Evolutionary conservation across 257 asterid genomes (phyloP), one percentile per base, ranked within the genome.

Genomic region (Cynanchum wilfordii): DNA sequence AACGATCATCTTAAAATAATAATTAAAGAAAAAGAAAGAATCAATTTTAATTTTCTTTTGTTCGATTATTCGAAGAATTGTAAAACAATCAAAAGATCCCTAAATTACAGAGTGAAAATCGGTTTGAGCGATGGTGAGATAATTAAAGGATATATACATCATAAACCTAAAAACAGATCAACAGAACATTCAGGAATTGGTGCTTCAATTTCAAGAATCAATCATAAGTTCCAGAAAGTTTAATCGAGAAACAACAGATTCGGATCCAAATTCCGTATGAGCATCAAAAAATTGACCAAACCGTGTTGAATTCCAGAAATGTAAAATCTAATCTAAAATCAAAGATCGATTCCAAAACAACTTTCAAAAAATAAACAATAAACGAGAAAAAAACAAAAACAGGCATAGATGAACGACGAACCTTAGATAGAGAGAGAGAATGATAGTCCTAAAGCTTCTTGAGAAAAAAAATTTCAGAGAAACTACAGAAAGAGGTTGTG

Each of bases 361-460:
- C 3, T 19, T 2, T 2, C 9, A 19, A 11, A 66, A 66, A 19
- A 36, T 11, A 5, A 8, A 7, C 0, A 9, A 22, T 19, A 9
- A 36, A 2, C 2, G 0, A 22, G 5, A 11, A 38, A 40, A 25
- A 3, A 59, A 2, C 12, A 30, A 15, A 36, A 3, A 60, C 3
- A 6, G 16, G 7, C 25, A n/a, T n/a, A n/a, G 20, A 20, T 6
- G 25, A 52, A 9, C 1, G 7, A 52, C 11, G 7, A 17, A 80
- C 84, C 80, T 78, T 72, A 78, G 15, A 25, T 36, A 51, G 7
- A n/a, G 47, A 22, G 33, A 50, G 7, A 52, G n/a, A 52, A 2
- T 12, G 22, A 38, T 0, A 17, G 56, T n/a, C 17, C 0, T 42
- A 25, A 52, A 22, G 64, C 17, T 25, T 72, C 2, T n/a, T 40